Conservation (phyloP, 2,329 filamentous ascomycete genomes). For the Pyricularia sp. region DNA sequence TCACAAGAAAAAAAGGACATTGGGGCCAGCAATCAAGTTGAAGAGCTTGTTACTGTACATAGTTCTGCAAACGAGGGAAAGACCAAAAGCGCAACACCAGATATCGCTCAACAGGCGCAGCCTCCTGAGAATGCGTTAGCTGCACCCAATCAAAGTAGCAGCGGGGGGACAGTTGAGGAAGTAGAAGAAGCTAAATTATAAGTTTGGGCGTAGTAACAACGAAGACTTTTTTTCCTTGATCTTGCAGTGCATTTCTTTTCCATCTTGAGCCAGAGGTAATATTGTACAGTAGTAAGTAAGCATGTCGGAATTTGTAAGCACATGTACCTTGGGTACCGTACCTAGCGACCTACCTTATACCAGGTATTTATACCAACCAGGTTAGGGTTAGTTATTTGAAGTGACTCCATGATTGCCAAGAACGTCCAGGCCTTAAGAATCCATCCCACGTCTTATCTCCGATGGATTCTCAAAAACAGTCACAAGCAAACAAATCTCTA, state of each 20-base stretch:
- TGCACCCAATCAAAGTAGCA: not conserved
- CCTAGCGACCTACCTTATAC: no score
- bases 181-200: not conserved
- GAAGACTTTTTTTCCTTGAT: not conserved
- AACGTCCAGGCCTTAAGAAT: not conserved
- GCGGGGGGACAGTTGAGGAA: not conserved
- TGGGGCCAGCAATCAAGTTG: not conserved
- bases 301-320: not conserved
- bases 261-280: not conserved
- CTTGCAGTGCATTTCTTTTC: not conserved
- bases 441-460: not conserved
- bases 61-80: not conserved
- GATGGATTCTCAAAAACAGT: not conserved
- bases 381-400: not conserved
- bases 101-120: not conserved
- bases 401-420: not conserved
- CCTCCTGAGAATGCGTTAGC: not conserved
- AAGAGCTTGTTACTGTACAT: not conserved
- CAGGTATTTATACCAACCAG: not conserved
- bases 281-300: no score
- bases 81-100: not conserved
- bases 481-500: not conserved
- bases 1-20: not conserved
- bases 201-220: not conserved
- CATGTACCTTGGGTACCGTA: no score